Evolutionary conservation across 2,329 filamentous ascomycete species (phyloP).

Genomic region (Monilinia vaccinii-corymbosi): DNA sequence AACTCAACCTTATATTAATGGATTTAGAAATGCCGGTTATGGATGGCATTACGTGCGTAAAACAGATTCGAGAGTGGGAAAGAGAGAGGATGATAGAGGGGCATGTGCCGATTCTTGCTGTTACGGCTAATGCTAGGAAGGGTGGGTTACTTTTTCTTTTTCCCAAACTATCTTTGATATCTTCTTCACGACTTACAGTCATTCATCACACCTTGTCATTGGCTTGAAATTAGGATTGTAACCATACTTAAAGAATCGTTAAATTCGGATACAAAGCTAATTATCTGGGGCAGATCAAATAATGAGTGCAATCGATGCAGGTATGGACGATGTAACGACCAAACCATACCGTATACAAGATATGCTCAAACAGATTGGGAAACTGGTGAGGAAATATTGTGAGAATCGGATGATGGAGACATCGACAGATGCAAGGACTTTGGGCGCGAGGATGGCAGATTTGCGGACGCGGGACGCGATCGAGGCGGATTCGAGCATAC

Average conservation of each 20-base stretch:
- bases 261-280: not conserved
- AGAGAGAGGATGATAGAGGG: slow-evolving; percentile 44
- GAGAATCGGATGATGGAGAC: not conserved
- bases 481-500: too few species aligned
- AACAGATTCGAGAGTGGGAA: slow-evolving; percentile 58
- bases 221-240: too few species aligned
- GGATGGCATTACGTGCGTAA: slow-evolving; percentile 67
- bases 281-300: slow-evolving; percentile 51
- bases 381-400: slow-evolving; percentile 12
- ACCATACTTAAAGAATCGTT: too few species aligned
- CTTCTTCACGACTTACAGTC: too few species aligned
- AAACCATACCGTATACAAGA: slow-evolving; percentile 22
- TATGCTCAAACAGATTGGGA: slow-evolving; percentile 21
- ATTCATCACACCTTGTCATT: too few species aligned
- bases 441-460: not conserved
- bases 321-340: slow-evolving; percentile 26
- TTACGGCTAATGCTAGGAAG: slow-evolving; percentile 63
- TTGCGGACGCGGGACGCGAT: too few species aligned
- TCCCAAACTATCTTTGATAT: too few species aligned
- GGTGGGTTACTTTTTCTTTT: not conserved
- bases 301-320: not conserved
- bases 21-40: slow-evolving; percentile 77
- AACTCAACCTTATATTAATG: slow-evolving; percentile 60
- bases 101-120: slow-evolving; percentile 65
- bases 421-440: not conserved